Percentiles rank a stretch among this genome's conserved stretches.
phyloP scores from a whole-genome alignment of 352 stramenopile genomes.

The Globisporangium acanthophoron region DNA sequence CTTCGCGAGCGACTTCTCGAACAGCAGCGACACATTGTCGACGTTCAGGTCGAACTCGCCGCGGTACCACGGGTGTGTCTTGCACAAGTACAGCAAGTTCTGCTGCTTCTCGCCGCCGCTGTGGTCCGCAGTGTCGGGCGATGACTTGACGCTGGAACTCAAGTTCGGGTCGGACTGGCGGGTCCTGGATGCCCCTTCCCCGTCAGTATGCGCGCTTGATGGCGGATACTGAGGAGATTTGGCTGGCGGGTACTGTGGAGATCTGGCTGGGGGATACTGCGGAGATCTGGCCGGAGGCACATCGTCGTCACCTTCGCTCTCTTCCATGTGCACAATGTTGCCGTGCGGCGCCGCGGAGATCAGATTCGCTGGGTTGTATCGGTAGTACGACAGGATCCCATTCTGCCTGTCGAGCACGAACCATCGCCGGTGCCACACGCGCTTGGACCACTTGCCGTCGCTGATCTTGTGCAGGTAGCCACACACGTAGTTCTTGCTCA shows the following conservation, averaged over 20 bases:
- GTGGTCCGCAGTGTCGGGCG: constrained; percentile 1
- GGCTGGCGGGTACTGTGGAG: background rate
- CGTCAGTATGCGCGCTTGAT: background rate
- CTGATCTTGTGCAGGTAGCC: constrained; percentile 85
- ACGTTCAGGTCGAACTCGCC: constrained; percentile 71
- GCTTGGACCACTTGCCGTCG: constrained; percentile 80
- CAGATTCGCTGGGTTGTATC: constrained; percentile 71
- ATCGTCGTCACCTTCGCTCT: constrained; percentile 16
- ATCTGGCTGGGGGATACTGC: background rate
- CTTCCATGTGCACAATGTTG: constrained; percentile 74
- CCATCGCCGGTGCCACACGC: constrained; percentile 80
- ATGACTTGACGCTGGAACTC: background rate
- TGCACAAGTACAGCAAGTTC: constrained; percentile 67
- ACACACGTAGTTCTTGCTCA: constrained; percentile 76
- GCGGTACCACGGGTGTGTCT: constrained; percentile 74
- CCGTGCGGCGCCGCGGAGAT: constrained; percentile 48
- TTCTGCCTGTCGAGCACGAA: constrained; percentile 77
- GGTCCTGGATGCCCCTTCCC: background rate
- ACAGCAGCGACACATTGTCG: constrained; percentile 70
- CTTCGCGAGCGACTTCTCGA: constrained; percentile 73
- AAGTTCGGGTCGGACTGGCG: background rate
- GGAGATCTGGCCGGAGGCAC: background rate
- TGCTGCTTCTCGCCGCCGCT: constrained; percentile 24
- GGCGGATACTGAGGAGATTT: background rate
- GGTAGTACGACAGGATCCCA: constrained; percentile 77